phyloP scores from a whole-genome alignment of 495 filamentous ascomycete genomes.

The Darksidea phi region DNA sequence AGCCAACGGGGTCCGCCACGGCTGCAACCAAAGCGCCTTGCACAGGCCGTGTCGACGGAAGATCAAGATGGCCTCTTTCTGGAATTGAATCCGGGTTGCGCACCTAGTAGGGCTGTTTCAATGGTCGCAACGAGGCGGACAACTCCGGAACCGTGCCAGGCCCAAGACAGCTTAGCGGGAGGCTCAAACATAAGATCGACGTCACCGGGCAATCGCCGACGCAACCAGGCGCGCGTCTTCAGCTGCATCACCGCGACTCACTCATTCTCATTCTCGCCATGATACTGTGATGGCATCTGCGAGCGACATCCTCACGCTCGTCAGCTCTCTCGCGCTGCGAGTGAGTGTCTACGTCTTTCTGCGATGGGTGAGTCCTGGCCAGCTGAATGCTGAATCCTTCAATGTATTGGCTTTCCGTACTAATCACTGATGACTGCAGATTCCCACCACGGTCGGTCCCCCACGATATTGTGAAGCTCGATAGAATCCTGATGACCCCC shows the following conservation, averaged over 20 bases:
- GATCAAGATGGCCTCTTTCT: too few relatives aligned
- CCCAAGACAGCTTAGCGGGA: background rate
- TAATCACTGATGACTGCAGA: constrained; percentile 29
- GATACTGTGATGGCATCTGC: constrained; percentile 24
- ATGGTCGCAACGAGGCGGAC: background rate
- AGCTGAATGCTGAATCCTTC: background rate
- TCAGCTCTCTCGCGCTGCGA: constrained; percentile 64
- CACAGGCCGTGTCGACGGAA: background rate
- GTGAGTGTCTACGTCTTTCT: constrained; percentile 70
- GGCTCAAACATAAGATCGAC: background rate
- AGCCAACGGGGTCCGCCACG: background rate
- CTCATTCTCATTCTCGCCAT: too few relatives aligned
- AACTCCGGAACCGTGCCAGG: background rate
- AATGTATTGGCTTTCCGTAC: background rate
- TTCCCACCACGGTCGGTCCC: constrained; percentile 34
- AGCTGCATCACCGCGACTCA: constrained; percentile 26
- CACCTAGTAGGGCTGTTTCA: background rate
- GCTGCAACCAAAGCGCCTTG: too few relatives aligned
- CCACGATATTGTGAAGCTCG: constrained; percentile 26
- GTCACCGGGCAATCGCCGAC: background rate
- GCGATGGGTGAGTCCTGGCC: constrained; percentile 67
- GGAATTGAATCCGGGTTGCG: background rate
- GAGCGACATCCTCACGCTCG: constrained; percentile 39
- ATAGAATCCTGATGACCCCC: constrained; percentile 1
- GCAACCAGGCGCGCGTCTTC: background rate